Conservation (phyloP, 805 yeast species). For the Debaryomyces maramus region DNA sequence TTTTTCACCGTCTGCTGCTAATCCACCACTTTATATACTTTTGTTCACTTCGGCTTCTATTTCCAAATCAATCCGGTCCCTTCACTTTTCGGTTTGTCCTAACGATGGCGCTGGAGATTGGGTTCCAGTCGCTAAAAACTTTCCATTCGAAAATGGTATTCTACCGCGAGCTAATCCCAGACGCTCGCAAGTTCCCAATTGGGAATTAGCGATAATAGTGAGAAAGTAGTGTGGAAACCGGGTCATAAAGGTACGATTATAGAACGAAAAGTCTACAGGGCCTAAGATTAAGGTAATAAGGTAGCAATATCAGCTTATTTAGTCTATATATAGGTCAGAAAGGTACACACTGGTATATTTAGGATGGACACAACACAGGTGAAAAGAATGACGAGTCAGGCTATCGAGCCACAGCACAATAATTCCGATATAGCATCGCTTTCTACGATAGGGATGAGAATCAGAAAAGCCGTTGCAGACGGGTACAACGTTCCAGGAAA, state of each 20-base stretch:
- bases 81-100: too few relatives aligned
- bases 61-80: not conserved
- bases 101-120: too few relatives aligned
- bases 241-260: too few relatives aligned
- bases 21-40: not conserved
- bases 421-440: slow-evolving; percentile 40
- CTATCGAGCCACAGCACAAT: slow-evolving; percentile 21
- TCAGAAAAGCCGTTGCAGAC: slow-evolving; percentile 63
- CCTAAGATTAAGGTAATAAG: too few relatives aligned
- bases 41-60: not conserved
- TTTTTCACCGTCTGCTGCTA: not conserved
- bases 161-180: not conserved
- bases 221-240: too few relatives aligned
- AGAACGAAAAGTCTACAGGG: too few relatives aligned
- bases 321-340: too few relatives aligned
- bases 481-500: slow-evolving; percentile 46
- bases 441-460: slow-evolving; percentile 67
- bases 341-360: not conserved
- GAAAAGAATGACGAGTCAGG: slow-evolving; percentile 38
- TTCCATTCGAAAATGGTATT: not conserved
- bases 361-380: slow-evolving; percentile 11
- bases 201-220: not conserved
- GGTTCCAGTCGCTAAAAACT: too few relatives aligned
- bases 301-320: too few relatives aligned
- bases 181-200: slow-evolving; percentile 2